Evolutionary conservation across 345 rosid genomes (phyloP), one percentile per base, ranked within the genome.

Genomic region (Populus ilicifolia): DNA sequence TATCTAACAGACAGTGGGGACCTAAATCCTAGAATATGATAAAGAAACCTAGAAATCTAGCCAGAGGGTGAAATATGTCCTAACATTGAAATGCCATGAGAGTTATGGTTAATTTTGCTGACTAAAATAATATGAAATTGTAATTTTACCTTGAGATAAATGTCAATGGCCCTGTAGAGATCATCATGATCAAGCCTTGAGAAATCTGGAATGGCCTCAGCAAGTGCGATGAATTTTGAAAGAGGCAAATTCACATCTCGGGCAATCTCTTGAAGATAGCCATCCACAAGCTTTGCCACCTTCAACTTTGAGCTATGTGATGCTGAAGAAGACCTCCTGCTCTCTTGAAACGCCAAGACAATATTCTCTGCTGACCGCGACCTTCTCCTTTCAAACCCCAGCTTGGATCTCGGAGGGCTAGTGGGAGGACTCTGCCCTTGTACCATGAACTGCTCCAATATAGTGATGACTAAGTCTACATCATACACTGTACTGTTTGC

Each of bases 351-450:
- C 82, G 90, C 98, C 73, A 89, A 85, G 78, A 91, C 87, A 18
- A 93, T 90, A 77, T 92, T 91, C 85, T 96, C 97, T 0, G 97
- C 94, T 0, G 99, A 96, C 78, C 99, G 89, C 20, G 99, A 96
- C 84, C 98, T 86, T 82, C 97, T 87, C 88, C 97, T 89, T 84
- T 92, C 89, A 14, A 84, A 85, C 74, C 87, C 95, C 23, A 83
- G 83, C 86, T 87, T 93, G 67, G 90, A 83, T 73, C 97, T 89
- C 35, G 86, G 85, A 77, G 99, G 99, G 59, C 95, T 96, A 44
- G 95, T 93, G 16, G 96, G 95, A 68, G 98, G 99, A 85, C 99
- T 96, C 82, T 92, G 95, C 23, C 95, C 94, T 80, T 91, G 97
- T 73, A 85, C 78, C 98, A 88, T 89, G 80, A 93, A 96, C 85